Conservation (phyloP, 495 filamentous ascomycete genomes). For the Hypoxylon perforatum region DNA sequence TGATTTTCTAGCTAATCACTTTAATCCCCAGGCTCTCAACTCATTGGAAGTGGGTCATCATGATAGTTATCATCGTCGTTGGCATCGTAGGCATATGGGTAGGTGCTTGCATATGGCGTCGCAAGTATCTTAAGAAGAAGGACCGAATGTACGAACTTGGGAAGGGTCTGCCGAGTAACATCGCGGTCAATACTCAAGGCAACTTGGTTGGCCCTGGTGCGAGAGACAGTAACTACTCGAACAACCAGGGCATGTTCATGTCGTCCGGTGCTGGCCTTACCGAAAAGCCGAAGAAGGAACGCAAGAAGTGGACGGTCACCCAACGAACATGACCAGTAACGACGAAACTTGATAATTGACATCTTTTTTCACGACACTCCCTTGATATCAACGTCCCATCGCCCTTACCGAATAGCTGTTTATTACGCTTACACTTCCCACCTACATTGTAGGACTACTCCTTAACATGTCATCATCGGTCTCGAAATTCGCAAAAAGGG, state of each 20-base stretch:
- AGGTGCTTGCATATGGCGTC: slow-evolving; percentile 63
- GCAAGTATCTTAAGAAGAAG: slow-evolving; percentile 62
- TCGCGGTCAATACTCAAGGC: slow-evolving; percentile 46
- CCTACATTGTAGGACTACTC: slow-evolving; percentile 31
- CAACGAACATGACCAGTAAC: slow-evolving; percentile 47
- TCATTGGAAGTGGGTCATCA: slow-evolving; percentile 68
- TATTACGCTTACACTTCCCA: slow-evolving; percentile 7
- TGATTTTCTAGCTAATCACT: slow-evolving; percentile 10
- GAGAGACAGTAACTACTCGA: slow-evolving; percentile 40
- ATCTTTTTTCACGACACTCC: slow-evolving; percentile 24
- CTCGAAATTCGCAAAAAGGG: slow-evolving; percentile 31
- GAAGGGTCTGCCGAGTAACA: slow-evolving; percentile 46
- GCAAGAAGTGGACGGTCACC: slow-evolving; percentile 55
- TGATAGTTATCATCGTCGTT: slow-evolving; percentile 64
- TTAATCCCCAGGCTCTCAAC: slow-evolving; percentile 53
- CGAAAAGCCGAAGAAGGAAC: slow-evolving; percentile 48
- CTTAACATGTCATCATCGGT: slow-evolving; percentile 30
- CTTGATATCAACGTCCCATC: slow-evolving; percentile 4
- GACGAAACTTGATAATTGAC: background rate
- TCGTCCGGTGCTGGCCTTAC: slow-evolving; percentile 33
- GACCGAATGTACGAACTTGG: slow-evolving; percentile 62
- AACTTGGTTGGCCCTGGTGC: slow-evolving; percentile 46
- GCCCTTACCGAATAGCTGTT: slow-evolving; percentile 5
- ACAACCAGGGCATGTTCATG: slow-evolving; percentile 43
- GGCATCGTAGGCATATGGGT: slow-evolving; percentile 64